Conservation (phyloP, 495 filamentous ascomycete genomes). For the Xylaria intraflava region DNA sequence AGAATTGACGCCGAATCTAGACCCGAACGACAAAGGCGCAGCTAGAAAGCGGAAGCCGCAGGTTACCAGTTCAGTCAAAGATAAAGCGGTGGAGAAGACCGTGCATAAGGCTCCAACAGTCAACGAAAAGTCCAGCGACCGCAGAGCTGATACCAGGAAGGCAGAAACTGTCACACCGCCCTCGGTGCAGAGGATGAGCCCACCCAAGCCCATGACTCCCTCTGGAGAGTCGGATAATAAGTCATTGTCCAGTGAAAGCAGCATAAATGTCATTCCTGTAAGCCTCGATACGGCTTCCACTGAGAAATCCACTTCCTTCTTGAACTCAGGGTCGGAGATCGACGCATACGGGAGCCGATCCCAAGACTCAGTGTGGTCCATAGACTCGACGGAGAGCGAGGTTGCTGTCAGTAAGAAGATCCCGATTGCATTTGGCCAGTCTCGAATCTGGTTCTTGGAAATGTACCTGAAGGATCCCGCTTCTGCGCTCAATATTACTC, state of each 20-base stretch:
- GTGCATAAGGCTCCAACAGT: too few species aligned
- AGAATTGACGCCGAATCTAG: not conserved
- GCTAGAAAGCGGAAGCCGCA: not conserved
- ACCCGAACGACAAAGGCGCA: not conserved
- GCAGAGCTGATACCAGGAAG: too few species aligned
- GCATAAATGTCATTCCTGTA: too few species aligned
- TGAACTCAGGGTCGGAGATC: not conserved
- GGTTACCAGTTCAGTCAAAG: not conserved
- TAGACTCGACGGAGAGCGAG: not conserved
- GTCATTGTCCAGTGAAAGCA: too few species aligned
- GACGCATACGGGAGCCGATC: not conserved
- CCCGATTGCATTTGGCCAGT: constrained; percentile 31
- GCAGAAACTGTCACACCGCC: not conserved
- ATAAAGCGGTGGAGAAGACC: not conserved
- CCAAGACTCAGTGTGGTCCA: not conserved
- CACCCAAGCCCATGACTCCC: not conserved
- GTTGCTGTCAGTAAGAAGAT: not conserved
- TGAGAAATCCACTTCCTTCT: too few species aligned
- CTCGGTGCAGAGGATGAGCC: not conserved
- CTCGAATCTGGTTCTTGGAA: constrained; percentile 42
- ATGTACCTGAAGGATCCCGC: constrained; percentile 29
- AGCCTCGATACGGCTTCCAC: too few species aligned
- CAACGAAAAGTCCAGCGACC: too few species aligned
- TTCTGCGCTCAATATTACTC: constrained; percentile 31
- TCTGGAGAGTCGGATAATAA: too few species aligned